phyloP scores from a whole-genome alignment of 345 rosid genomes.

The Pistacia atlantica region DNA sequence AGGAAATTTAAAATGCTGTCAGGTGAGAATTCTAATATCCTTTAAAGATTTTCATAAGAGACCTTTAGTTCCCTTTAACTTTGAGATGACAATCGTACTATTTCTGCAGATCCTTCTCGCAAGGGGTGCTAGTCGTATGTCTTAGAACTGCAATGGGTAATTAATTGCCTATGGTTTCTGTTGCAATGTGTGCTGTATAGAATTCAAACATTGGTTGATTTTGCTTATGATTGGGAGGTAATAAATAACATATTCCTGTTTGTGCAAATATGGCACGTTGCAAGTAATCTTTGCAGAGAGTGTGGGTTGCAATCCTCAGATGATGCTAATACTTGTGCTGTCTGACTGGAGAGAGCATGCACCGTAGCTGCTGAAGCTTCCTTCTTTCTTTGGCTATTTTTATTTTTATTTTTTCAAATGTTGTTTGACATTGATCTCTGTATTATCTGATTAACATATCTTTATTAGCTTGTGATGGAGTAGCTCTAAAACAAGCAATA shows the following conservation, averaged over 20 bases:
- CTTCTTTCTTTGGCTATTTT: too few relatives aligned
- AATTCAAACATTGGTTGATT: neutral
- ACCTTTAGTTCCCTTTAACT: constrained; percentile 8
- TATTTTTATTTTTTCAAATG: too few relatives aligned
- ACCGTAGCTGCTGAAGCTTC: constrained; percentile 59
- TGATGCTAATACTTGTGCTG: constrained; percentile 86
- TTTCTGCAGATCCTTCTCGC: constrained; percentile 74
- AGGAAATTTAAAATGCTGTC: constrained; percentile 90
- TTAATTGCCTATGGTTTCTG: constrained; percentile 5
- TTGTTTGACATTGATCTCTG: too few relatives aligned
- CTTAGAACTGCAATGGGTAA: constrained; percentile 97
- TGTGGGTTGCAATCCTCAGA: constrained; percentile 71
- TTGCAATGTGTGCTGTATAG: neutral
- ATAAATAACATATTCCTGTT: neutral
- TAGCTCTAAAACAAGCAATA: too few relatives aligned
- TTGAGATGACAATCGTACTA: constrained; percentile 10
- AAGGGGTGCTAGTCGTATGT: too few relatives aligned
- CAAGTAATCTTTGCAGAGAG: constrained; percentile 44
- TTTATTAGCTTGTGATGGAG: too few relatives aligned
- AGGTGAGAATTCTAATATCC: constrained; percentile 49
- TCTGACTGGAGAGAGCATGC: constrained; percentile 89
- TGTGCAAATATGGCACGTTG: neutral
- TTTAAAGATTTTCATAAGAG: neutral
- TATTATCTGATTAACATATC: too few relatives aligned
- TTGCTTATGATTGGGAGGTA: neutral